phyloP scores from a whole-genome alignment of 2,329 filamentous ascomycete species.

The Pleurostoma richardsiae region DNA sequence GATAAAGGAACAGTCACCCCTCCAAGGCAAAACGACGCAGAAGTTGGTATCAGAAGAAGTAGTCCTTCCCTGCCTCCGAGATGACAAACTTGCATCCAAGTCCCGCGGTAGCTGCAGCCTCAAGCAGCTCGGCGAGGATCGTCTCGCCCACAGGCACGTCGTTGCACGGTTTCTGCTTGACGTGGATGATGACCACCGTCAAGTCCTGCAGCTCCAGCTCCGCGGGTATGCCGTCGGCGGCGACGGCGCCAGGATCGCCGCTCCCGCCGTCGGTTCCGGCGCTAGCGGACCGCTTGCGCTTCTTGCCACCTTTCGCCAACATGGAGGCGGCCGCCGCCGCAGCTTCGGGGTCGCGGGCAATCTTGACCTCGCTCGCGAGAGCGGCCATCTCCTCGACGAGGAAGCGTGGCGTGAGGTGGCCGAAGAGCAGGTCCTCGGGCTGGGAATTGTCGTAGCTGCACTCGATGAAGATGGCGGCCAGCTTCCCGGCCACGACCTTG shows the following conservation, averaged over 20 bases:
- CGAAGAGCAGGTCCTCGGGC: slow-evolving; percentile 73
- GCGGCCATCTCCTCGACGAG: slow-evolving; percentile 71
- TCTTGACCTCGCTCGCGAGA: slow-evolving; percentile 67
- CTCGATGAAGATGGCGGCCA: slow-evolving; percentile 88
- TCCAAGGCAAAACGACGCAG: neutral
- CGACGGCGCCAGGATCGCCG: neutral
- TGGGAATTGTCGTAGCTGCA: slow-evolving; percentile 87
- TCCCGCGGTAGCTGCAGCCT: slow-evolving; percentile 57
- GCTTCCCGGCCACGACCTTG: slow-evolving; percentile 67
- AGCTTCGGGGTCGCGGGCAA: slow-evolving; percentile 34
- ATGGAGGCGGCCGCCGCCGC: slow-evolving; percentile 14
- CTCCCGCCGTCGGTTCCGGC: slow-evolving; percentile 13
- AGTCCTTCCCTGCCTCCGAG: slow-evolving; percentile 59
- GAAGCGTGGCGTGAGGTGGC: slow-evolving; percentile 81
- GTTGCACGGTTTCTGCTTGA: slow-evolving; percentile 81
- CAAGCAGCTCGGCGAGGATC: slow-evolving; percentile 65
- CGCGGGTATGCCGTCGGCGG: slow-evolving; percentile 6
- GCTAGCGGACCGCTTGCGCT: slow-evolving; percentile 57
- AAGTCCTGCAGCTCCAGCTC: slow-evolving; percentile 61
- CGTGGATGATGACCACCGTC: slow-evolving; percentile 83
- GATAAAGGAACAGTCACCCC: neutral
- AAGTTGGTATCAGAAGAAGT: slow-evolving; percentile 36
- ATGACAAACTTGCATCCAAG: slow-evolving; percentile 79
- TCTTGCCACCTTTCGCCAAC: slow-evolving; percentile 37
- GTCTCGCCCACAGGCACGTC: slow-evolving; percentile 57